phyloP scores from a whole-genome alignment of 108 stramenopile genomes.

The Asterionellopsis glacialis region DNA sequence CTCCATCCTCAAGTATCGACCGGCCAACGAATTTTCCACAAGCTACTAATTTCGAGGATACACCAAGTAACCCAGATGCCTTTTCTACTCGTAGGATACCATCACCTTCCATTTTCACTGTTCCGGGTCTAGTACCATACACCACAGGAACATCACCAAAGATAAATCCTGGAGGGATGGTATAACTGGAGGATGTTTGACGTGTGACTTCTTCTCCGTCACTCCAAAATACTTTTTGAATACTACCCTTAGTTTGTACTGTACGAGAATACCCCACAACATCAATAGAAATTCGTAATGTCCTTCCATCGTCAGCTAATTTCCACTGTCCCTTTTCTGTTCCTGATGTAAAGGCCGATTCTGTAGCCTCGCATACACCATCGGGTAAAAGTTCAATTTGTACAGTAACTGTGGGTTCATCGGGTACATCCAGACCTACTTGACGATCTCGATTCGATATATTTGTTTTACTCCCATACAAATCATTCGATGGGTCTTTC shows the following conservation, averaged over 20 bases:
- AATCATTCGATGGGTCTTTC: slow-evolving; percentile 65
- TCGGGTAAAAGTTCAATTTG: slow-evolving; percentile 38
- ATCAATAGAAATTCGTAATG: slow-evolving; percentile 59
- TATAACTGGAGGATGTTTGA: slow-evolving; percentile 61
- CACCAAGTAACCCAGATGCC: slow-evolving; percentile 63
- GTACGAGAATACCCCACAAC: slow-evolving; percentile 67
- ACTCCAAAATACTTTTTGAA: slow-evolving; percentile 73
- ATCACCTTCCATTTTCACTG: slow-evolving; percentile 27
- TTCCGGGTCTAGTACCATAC: slow-evolving; percentile 43
- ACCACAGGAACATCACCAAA: slow-evolving; percentile 60
- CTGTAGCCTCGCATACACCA: slow-evolving; percentile 27
- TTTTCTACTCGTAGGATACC: slow-evolving; percentile 74
- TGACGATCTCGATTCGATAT: slow-evolving; percentile 56
- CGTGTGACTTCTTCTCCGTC: slow-evolving; percentile 42
- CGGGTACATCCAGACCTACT: slow-evolving; percentile 58
- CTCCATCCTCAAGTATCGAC: too few relatives aligned
- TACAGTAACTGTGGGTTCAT: slow-evolving; percentile 42
- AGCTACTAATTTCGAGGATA: slow-evolving; percentile 44
- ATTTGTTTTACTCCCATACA: slow-evolving; percentile 66
- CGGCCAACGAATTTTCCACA: slow-evolving; percentile 60
- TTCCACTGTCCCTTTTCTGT: slow-evolving; percentile 61
- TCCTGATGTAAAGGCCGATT: slow-evolving; percentile 40
- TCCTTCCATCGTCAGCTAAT: slow-evolving; percentile 54
- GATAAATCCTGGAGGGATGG: slow-evolving; percentile 68
- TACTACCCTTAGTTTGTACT: slow-evolving; percentile 77